These are phyloP conservation scores for Coffea canephora DNA, from an alignment of 257 asterid genomes.

Conservation along the genomic window DNA sequence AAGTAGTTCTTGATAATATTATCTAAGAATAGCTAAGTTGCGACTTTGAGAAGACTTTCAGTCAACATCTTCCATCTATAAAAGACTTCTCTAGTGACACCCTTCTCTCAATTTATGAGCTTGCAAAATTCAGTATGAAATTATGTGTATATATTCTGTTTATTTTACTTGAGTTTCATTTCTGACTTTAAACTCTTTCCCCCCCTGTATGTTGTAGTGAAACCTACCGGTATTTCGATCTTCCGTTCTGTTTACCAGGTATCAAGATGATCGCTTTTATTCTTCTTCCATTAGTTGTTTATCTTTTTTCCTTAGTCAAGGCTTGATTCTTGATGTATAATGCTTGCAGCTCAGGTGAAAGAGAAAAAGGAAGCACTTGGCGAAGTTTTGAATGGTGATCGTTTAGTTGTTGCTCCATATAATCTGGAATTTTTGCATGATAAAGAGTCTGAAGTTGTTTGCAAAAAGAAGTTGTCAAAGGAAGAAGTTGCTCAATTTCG, in stretches of 20 bases:
- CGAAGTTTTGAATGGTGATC: slow-evolving; percentile 46
- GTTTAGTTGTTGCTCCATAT: slow-evolving; percentile 41
- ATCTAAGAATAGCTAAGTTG: neutral
- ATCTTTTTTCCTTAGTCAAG: neutral
- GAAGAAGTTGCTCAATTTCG: slow-evolving; percentile 36
- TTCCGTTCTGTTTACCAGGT: slow-evolving; percentile 58
- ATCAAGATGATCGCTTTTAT: neutral
- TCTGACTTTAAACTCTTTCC: neutral
- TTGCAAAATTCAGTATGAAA: neutral
- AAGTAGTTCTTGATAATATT: neutral
- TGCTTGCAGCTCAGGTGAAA: slow-evolving; percentile 29
- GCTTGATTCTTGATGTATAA: neutral
- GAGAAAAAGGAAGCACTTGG: slow-evolving; percentile 47
- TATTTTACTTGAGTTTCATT: neutral
- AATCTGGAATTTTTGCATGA: slow-evolving; percentile 32
- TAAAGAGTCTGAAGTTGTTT: slow-evolving; percentile 38
- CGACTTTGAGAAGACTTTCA: neutral
- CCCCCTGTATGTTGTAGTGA: slow-evolving; percentile 33
- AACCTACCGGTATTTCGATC: slow-evolving; percentile 52
- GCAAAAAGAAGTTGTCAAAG: slow-evolving; percentile 34
- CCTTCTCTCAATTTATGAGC: neutral
- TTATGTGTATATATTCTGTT: neutral
- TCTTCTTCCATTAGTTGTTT: neutral
- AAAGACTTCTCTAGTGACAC: neutral
- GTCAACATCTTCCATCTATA: neutral